Base-by-base conservation (phyloP, 1,284 basidiomycete genomes). In the Irpex sp. region DNA sequence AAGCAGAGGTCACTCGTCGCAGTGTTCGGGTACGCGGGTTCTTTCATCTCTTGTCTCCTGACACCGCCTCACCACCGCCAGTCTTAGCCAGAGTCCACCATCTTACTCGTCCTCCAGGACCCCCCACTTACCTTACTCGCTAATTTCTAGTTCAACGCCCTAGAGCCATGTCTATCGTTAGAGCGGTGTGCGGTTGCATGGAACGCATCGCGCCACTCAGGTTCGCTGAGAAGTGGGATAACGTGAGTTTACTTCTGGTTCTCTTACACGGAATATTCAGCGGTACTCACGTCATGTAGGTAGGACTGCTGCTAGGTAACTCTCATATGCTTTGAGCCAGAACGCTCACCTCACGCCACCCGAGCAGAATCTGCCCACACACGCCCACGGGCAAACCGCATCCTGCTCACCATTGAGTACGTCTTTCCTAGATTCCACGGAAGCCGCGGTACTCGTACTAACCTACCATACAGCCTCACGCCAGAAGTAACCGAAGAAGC, bases 211-310 rank as follows among this genome's bases (percentile, higher is more conserved):
- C 94, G 0, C 94, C 94, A 4, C 82, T 94, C n/a, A 80, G 85
- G 59, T 81, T 96, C 4, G 94, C 94, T 13, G 94, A 88, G 69
- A 87, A 85, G 67, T 97, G 94, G 94, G 94, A 97, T 72, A 96
- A 96, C 77, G 94, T 96, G 67, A 76, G 91, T 73, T 62, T 64
- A n/a, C n/a, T 60, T 8, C 31, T 15, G 9, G 31, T 36, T 34
- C n/a, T 31, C 26, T n/a, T 55, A 3, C 3, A 7, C 7, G 8
- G 19, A 55, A n/a, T 51, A 7, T 51, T 51, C 48, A 55, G 21
- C 21, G 21, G 34, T 55, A 34, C 54, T 55, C 6, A 55, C n/a
- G 34, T 9, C 5, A 11, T 31, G 44, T 72, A 95, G 93, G 92
- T 94, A 67, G 94, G 94, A 61, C 78, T 95, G 55, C 79, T 96